Conservation (phyloP, 306 rosid genomes). For the Acacia crassicarpa region DNA sequence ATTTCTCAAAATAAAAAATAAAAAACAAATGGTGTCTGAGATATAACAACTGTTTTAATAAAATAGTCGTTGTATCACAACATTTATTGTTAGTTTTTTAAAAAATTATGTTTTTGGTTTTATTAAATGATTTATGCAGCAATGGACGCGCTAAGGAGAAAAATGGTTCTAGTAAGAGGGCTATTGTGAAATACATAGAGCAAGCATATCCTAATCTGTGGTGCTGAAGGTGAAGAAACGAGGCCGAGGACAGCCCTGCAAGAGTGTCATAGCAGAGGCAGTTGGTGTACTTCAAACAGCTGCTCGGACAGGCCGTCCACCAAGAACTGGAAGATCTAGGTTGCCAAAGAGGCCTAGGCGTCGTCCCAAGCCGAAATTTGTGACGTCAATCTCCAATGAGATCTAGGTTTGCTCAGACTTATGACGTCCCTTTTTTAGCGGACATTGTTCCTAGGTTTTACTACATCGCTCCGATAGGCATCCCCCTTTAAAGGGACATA, state of each 20-base stretch:
- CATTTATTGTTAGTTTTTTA: no score
- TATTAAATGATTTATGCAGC: slow-evolving; percentile 75
- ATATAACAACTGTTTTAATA: no score
- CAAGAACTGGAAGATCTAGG: slow-evolving; percentile 42
- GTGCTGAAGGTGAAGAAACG: slow-evolving; percentile 40
- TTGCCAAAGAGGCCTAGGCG: slow-evolving; percentile 49
- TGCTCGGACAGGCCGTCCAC: slow-evolving; percentile 64
- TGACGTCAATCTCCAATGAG: slow-evolving; percentile 32
- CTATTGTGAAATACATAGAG: slow-evolving; percentile 78
- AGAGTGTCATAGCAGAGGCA: neutral
- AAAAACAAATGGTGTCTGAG: no score
- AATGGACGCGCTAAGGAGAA: slow-evolving; percentile 68
- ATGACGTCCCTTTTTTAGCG: no score
- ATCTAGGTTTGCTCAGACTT: neutral
- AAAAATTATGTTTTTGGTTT: neutral
- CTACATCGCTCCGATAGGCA: no score
- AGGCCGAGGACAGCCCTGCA: slow-evolving; percentile 62
- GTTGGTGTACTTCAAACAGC: slow-evolving; percentile 15
- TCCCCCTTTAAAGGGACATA: no score
- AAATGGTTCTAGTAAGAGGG: slow-evolving; percentile 78
- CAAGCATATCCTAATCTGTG: slow-evolving; percentile 55
- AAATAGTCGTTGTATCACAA: no score
- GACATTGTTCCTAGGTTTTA: no score
- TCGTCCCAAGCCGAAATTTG: slow-evolving; percentile 65
- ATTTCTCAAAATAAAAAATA: no score